Conservation (phyloP, 2,329 filamentous ascomycete genomes). For the Mycogone perniciosa region DNA sequence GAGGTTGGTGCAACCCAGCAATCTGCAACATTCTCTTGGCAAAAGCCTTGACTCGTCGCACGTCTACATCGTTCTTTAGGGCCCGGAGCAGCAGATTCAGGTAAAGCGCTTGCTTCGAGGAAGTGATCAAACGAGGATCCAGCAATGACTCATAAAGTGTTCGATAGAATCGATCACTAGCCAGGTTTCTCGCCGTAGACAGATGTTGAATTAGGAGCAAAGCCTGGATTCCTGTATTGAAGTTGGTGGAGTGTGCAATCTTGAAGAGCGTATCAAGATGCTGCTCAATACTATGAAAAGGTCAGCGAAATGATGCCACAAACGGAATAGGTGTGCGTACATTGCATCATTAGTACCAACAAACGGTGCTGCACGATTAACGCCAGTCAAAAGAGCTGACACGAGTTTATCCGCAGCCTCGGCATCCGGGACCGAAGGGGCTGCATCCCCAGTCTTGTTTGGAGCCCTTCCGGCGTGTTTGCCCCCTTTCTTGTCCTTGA, state of each 20-base stretch:
- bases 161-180: constrained; percentile 86
- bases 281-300: constrained; percentile 58
- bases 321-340: constrained; percentile 38
- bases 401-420: constrained; percentile 75
- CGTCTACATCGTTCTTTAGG: constrained; percentile 82
- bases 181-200: constrained; percentile 70
- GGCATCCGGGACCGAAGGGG: constrained; percentile 55
- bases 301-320: constrained; percentile 12
- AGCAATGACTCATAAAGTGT: constrained; percentile 92
- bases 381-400: constrained; percentile 83
- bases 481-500: constrained; percentile 20
- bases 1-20: constrained; percentile 79
- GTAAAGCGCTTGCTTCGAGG: constrained; percentile 93
- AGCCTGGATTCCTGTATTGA: constrained; percentile 96
- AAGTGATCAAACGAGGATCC: constrained; percentile 79
- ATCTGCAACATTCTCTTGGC: constrained; percentile 88
- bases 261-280: constrained; percentile 92
- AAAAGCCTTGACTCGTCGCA: constrained; percentile 90
- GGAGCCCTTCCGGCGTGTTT: constrained; percentile 7
- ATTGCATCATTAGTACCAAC: constrained; percentile 71
- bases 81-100: constrained; percentile 86
- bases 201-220: constrained; percentile 93
- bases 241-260: constrained; percentile 96
- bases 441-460: constrained; percentile 19
- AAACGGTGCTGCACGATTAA: constrained; percentile 94